Percentiles rank a stretch among this genome's conserved stretches.
Evolutionary conservation across 2,329 filamentous ascomycete genomes (phyloP).

Genomic region (Metarhizium robertsii): DNA sequence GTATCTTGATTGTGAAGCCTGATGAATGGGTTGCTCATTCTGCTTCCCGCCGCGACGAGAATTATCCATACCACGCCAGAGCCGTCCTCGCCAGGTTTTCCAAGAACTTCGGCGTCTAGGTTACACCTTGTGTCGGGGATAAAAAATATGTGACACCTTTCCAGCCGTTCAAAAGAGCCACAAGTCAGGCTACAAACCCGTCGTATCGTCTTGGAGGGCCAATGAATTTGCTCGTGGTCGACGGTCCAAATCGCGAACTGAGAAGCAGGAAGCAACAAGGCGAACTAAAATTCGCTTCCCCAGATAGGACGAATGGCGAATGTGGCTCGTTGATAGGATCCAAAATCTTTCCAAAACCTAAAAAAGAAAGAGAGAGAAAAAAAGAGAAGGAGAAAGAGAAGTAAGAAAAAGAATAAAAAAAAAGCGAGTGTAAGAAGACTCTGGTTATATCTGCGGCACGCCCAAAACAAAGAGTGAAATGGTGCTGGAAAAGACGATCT

Average conservation of each 20-base stretch:
- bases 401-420: too few relatives aligned
- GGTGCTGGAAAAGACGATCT: background rate
- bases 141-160: background rate
- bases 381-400: too few relatives aligned
- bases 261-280: background rate
- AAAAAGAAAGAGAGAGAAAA: too few relatives aligned
- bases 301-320: background rate
- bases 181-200: background rate
- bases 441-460: background rate
- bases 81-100: constrained; percentile 23
- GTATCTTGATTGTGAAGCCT: constrained; percentile 46
- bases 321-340: background rate
- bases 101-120: constrained; percentile 47
- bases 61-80: constrained; percentile 65
- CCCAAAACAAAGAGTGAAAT: background rate
- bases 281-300: background rate
- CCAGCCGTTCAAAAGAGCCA: background rate
- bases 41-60: constrained; percentile 64
- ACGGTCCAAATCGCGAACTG: background rate
- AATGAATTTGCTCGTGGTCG: background rate
- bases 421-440: background rate
- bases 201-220: background rate
- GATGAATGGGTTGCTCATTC: constrained; percentile 61
- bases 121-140: constrained; percentile 30
- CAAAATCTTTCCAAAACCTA: background rate